Conservation (phyloP, 257 asterid species). For the Sherardia arvensis region DNA sequence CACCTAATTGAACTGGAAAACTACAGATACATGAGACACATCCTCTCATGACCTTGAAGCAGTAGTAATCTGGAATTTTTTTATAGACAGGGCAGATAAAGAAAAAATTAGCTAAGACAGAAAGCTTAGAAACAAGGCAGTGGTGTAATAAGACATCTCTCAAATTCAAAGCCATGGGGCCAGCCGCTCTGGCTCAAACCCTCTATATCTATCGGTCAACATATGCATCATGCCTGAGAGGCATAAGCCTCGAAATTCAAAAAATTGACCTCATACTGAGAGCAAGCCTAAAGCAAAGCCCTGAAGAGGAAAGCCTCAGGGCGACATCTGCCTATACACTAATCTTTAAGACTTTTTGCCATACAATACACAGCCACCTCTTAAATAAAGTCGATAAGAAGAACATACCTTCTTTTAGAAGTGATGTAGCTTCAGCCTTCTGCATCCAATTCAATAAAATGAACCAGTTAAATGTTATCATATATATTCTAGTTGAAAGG, state of each 20-base stretch:
- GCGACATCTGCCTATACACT: not conserved
- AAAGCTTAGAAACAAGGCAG: not conserved
- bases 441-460: conserved; percentile 26
- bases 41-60: not conserved
- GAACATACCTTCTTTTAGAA: conserved; percentile 50
- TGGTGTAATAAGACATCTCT: not conserved
- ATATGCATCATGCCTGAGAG: not conserved
- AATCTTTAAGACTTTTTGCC: not conserved
- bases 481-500: not conserved
- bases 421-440: conserved; percentile 50
- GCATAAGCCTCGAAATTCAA: not conserved
- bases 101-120: not conserved
- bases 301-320: not conserved
- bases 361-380: not conserved
- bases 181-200: not conserved
- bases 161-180: not conserved
- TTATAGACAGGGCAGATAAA: too few relatives aligned
- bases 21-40: not conserved
- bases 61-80: not conserved
- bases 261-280: not conserved
- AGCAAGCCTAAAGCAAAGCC: not conserved
- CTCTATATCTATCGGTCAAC: not conserved
- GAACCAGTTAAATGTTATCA: conserved; percentile 9
- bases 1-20: too few relatives aligned
- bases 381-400: not conserved